Evolutionary conservation across 805 yeast species (phyloP).

Genomic region (Candida succiphila): DNA sequence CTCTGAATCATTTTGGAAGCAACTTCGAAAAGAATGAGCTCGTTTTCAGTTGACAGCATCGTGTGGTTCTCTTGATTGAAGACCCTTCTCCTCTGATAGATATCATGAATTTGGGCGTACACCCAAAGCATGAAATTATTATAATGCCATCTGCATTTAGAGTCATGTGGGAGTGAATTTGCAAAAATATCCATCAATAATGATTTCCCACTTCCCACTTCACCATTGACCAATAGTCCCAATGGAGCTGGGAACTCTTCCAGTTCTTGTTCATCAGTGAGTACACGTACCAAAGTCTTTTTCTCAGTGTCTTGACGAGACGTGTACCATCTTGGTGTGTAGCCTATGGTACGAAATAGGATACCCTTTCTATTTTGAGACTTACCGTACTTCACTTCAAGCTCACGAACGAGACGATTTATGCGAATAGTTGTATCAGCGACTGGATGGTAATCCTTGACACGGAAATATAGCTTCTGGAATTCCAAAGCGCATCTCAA

Average conservation of each 20-base stretch:
- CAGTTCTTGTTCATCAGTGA: slow-evolving; percentile 60
- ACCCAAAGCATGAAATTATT: slow-evolving; percentile 63
- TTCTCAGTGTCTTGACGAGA: slow-evolving; percentile 1
- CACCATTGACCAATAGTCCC: slow-evolving; percentile 55
- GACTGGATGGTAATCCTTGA: slow-evolving; percentile 51
- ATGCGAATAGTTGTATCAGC: slow-evolving; percentile 33
- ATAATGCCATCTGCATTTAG: slow-evolving; percentile 65
- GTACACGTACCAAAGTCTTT: slow-evolving; percentile 34
- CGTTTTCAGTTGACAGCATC: slow-evolving; percentile 39
- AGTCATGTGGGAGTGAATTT: slow-evolving; percentile 46
- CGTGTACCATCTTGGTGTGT: slow-evolving; percentile 20
- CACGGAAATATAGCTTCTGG: slow-evolving; percentile 47
- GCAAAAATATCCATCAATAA: slow-evolving; percentile 71
- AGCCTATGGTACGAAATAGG: slow-evolving; percentile 18
- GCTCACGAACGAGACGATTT: slow-evolving; percentile 24
- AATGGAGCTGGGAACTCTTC: slow-evolving; percentile 46
- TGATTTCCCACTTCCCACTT: slow-evolving; percentile 68
- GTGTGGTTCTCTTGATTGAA: slow-evolving; percentile 22
- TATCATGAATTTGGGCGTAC: slow-evolving; percentile 47
- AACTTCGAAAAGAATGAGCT: slow-evolving; percentile 53
- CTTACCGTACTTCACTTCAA: slow-evolving; percentile 18
- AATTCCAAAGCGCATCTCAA: slow-evolving; percentile 53
- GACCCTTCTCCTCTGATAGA: slow-evolving; percentile 32
- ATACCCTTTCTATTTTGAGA: slow-evolving; percentile 8
- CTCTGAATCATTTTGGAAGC: slow-evolving; percentile 53